These are phyloP conservation scores for Bisporella sp. DNA, from an alignment of 2,329 filamentous ascomycete genomes.

Conservation along the genomic window DNA sequence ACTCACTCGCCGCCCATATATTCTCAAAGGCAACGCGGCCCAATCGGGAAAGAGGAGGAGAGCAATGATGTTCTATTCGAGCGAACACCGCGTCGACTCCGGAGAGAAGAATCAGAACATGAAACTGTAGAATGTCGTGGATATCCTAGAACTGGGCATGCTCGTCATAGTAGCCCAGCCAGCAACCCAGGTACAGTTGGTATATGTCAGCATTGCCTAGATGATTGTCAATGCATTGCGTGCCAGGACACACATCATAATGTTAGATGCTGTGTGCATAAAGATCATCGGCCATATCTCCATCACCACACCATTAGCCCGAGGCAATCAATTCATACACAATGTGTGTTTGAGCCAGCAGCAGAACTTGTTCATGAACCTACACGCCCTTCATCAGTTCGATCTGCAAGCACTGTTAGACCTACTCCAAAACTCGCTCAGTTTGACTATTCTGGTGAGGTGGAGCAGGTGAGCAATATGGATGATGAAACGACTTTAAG, in stretches of 20 bases:
- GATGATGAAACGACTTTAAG: too few relatives aligned
- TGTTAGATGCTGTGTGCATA: conserved; percentile 21
- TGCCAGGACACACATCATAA: conserved; percentile 19
- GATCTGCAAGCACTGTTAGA: too few relatives aligned
- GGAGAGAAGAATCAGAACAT: neutral
- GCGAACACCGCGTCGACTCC: neutral
- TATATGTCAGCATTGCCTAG: conserved; percentile 23
- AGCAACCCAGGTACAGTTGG: conserved; percentile 15
- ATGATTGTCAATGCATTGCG: conserved; percentile 21
- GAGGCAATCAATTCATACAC: too few relatives aligned
- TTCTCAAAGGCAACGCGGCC: too few relatives aligned
- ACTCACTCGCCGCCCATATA: neutral
- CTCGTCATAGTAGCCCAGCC: conserved; percentile 14
- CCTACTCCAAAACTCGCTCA: too few relatives aligned
- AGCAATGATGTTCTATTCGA: neutral
- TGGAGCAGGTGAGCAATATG: too few relatives aligned
- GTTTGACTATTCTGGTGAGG: too few relatives aligned
- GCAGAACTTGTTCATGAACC: neutral
- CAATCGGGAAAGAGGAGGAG: too few relatives aligned
- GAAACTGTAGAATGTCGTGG: conserved; percentile 16
- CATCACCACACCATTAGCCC: conserved; percentile 12
- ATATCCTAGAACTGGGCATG: conserved; percentile 21
- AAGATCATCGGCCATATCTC: conserved; percentile 14
- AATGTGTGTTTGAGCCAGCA: neutral
- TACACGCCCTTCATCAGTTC: neutral